phyloP scores from a whole-genome alignment of 2,329 filamentous ascomycete genomes.

The Ophiostoma himal-ulmi region DNA sequence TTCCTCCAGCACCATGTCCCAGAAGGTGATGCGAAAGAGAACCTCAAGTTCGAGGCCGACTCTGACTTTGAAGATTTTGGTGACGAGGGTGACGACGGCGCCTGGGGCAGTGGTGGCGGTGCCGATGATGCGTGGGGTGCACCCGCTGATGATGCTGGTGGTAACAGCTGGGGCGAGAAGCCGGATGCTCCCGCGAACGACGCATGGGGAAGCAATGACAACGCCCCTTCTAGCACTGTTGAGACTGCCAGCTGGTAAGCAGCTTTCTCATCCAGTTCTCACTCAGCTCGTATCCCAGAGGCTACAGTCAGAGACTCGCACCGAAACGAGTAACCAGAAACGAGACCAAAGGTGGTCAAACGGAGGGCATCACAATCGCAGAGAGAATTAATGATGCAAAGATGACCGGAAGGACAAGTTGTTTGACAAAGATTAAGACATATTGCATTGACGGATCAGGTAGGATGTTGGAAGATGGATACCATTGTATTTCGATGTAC shows the following conservation, averaged over 20 bases:
- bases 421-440: not conserved
- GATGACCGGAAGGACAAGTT: not conserved
- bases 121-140: slow-evolving; percentile 17
- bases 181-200: slow-evolving; percentile 9
- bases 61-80: slow-evolving; percentile 44
- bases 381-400: not conserved
- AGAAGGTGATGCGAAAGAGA: slow-evolving; percentile 43
- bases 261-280: not conserved
- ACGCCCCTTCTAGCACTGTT: not conserved
- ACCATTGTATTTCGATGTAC: slow-evolving; percentile 6
- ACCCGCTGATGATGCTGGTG: not conserved
- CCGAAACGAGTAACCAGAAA: not conserved
- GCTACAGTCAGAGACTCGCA: not conserved
- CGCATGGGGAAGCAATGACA: not conserved
- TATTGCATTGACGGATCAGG: not conserved
- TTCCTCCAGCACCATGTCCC: slow-evolving; percentile 66
- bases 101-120: slow-evolving; percentile 29
- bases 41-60: slow-evolving; percentile 52
- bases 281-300: not conserved
- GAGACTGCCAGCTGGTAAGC: not conserved
- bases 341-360: not conserved
- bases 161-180: not conserved
- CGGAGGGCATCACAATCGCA: not conserved
- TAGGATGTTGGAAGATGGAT: not conserved
- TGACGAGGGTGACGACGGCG: slow-evolving; percentile 22